Conservation (phyloP, 371 early-diverging fungal genomes). For the Cladochytrium tenue region DNA sequence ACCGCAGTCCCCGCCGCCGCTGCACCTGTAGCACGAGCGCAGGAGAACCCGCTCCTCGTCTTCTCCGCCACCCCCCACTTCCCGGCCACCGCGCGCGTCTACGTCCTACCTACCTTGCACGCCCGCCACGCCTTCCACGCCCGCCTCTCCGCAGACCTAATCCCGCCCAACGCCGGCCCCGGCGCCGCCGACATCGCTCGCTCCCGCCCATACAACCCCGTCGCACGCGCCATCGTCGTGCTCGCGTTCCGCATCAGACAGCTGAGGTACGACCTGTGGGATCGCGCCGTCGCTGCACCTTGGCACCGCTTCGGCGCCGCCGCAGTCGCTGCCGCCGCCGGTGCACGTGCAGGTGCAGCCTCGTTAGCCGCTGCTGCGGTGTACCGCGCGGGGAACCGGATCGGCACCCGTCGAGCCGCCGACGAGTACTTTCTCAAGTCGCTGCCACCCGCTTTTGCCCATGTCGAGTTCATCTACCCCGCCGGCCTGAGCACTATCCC, state of each 20-base stretch:
- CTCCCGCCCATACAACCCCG: neutral
- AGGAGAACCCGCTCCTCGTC: too few species aligned
- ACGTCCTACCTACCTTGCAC: neutral
- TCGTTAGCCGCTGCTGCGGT: neutral
- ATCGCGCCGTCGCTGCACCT: neutral
- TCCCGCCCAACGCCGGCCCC: neutral
- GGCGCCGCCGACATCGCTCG: neutral
- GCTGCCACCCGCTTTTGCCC: slow-evolving; percentile 29
- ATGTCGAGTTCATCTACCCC: slow-evolving; percentile 44
- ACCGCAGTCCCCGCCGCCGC: too few species aligned
- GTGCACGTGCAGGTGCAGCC: neutral
- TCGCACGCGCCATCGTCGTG: neutral
- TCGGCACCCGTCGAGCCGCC: slow-evolving; percentile 31
- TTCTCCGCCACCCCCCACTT: neutral
- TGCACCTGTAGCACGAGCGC: too few species aligned
- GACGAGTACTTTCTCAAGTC: slow-evolving; percentile 49
- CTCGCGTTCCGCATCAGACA: neutral
- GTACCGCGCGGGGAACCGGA: slow-evolving; percentile 27
- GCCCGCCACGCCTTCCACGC: neutral
- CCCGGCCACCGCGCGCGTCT: neutral
- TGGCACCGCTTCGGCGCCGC: neutral
- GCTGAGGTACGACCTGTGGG: neutral
- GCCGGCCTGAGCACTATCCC: slow-evolving; percentile 14
- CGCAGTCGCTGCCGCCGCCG: neutral
- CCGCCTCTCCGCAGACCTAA: neutral